phyloP scores from a whole-genome alignment of 2,329 filamentous ascomycete genomes.

The Teratosphaeria nubilosa region DNA sequence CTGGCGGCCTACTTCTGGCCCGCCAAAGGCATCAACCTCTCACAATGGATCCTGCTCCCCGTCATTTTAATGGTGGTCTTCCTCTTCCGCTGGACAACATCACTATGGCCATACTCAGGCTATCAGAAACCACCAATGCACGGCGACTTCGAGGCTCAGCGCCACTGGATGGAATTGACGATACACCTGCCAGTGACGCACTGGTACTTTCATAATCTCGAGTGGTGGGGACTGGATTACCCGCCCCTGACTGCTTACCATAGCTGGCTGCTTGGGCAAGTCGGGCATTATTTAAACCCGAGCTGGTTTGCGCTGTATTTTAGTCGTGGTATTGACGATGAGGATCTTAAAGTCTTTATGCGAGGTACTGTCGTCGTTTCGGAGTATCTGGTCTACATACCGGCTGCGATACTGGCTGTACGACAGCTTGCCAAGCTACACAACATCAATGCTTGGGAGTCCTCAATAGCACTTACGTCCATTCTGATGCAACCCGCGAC shows the following conservation, averaged over 20 bases:
- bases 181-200: conserved; percentile 78
- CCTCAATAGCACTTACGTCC: conserved; percentile 74
- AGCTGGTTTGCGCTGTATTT: conserved; percentile 78
- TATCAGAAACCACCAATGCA: conserved; percentile 78
- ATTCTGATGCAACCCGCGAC: conserved; percentile 85
- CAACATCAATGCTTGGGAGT: conserved; percentile 66
- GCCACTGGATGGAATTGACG: conserved; percentile 98
- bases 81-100: conserved; percentile 84
- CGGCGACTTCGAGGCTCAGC: conserved; percentile 94
- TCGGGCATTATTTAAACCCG: conserved; percentile 68
- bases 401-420: conserved; percentile 75
- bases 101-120: conserved; percentile 91
- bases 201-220: conserved; percentile 95
- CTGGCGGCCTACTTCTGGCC: conserved; percentile 93
- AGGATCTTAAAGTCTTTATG: conserved; percentile 86
- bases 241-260: conserved; percentile 96
- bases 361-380: conserved; percentile 81
- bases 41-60: conserved; percentile 87
- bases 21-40: conserved; percentile 61
- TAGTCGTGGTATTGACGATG: conserved; percentile 73
- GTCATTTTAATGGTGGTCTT: conserved; percentile 82
- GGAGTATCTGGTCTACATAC: conserved; percentile 83
- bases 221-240: conserved; percentile 98
- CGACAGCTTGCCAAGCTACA: conserved; percentile 68
- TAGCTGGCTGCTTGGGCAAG: conserved; percentile 84